A percentile compares a stretch with the other conserved stretches of the same genome.
These are phyloP conservation scores for Fusarium armeniacum DNA, from an alignment of 2,329 filamentous ascomycete species.

Conservation along the genomic window DNA sequence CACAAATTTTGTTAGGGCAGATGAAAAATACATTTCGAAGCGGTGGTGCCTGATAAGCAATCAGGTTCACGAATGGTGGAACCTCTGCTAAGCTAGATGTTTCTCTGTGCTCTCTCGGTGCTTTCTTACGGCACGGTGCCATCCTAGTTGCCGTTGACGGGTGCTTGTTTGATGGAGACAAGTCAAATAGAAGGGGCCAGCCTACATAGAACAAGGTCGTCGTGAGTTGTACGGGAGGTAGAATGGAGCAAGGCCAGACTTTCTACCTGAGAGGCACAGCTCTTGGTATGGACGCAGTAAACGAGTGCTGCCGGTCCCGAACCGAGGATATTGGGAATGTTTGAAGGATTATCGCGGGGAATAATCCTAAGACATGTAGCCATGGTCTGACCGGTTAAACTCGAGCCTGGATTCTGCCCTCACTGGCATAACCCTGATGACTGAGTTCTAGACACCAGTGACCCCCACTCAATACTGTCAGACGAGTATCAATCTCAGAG, in stretches of 20 bases:
- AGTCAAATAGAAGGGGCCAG: slow-evolving; percentile 18
- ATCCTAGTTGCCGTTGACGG: slow-evolving; percentile 18
- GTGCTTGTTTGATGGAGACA: slow-evolving; percentile 39
- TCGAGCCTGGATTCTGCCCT: slow-evolving; percentile 15
- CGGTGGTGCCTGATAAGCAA: neutral
- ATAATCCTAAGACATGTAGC: slow-evolving; percentile 14
- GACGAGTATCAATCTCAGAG: slow-evolving; percentile 18
- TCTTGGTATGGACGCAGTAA: slow-evolving; percentile 12
- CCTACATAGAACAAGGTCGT: neutral
- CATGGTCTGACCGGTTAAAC: slow-evolving; percentile 46
- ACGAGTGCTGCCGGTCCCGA: slow-evolving; percentile 24
- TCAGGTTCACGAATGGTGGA: slow-evolving; percentile 7
- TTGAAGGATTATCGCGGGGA: slow-evolving; percentile 16
- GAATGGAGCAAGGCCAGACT: slow-evolving; percentile 7
- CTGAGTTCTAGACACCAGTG: slow-evolving; percentile 13
- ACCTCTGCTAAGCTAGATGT: slow-evolving; percentile 23
- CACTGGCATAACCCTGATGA: slow-evolving; percentile 19
- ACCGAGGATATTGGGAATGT: slow-evolving; percentile 20
- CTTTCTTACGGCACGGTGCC: slow-evolving; percentile 21
- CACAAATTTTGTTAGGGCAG: neutral
- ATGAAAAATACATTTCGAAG: neutral
- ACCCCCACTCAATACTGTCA: slow-evolving; percentile 11
- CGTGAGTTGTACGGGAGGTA: slow-evolving; percentile 2
- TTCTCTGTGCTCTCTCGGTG: slow-evolving; percentile 25
- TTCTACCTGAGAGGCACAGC: slow-evolving; percentile 12